Evolutionary conservation across 1,284 basidiomycete species (phyloP).

Genomic region (Pisolithus thermaeus): DNA sequence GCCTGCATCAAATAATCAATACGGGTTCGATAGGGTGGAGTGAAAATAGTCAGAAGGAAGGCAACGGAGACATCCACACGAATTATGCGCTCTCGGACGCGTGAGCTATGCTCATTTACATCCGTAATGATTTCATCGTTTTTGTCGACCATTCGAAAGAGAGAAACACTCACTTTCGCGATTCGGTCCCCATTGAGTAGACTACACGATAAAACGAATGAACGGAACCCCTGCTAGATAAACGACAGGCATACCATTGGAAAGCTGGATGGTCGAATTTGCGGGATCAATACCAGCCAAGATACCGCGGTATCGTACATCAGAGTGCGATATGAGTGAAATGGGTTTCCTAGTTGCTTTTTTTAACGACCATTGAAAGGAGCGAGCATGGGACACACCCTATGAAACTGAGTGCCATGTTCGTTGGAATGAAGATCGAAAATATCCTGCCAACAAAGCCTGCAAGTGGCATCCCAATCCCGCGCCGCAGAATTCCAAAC

Average conservation of each 20-base stretch:
- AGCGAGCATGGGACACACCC: slow-evolving; percentile 38
- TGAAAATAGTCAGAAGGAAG: slow-evolving; percentile 56
- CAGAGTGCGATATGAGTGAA: slow-evolving; percentile 84
- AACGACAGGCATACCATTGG: slow-evolving; percentile 56
- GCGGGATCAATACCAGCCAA: slow-evolving; percentile 79
- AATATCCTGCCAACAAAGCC: slow-evolving; percentile 10
- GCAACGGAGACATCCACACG: slow-evolving; percentile 71
- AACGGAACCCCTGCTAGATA: not conserved
- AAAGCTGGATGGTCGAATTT: slow-evolving; percentile 81
- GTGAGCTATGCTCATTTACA: slow-evolving; percentile 53
- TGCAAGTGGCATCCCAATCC: slow-evolving; percentile 6
- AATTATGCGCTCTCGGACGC: slow-evolving; percentile 64
- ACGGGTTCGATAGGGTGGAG: slow-evolving; percentile 5
- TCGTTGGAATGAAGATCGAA: slow-evolving; percentile 12
- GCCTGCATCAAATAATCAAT: slow-evolving; percentile 37
- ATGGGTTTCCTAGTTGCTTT: slow-evolving; percentile 69
- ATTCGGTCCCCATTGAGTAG: slow-evolving; percentile 85
- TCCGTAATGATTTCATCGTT: slow-evolving; percentile 55
- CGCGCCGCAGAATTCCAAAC: slow-evolving; percentile 11
- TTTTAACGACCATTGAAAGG: slow-evolving; percentile 1
- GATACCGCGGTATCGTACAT: slow-evolving; percentile 86
- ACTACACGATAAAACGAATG: slow-evolving; percentile 38
- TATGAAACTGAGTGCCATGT: slow-evolving; percentile 70
- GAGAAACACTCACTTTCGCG: slow-evolving; percentile 55
- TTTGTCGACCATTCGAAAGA: slow-evolving; percentile 5